phyloP scores from a whole-genome alignment of 1,284 basidiomycete genomes.

The Rhodotorula mucilaginosa region DNA sequence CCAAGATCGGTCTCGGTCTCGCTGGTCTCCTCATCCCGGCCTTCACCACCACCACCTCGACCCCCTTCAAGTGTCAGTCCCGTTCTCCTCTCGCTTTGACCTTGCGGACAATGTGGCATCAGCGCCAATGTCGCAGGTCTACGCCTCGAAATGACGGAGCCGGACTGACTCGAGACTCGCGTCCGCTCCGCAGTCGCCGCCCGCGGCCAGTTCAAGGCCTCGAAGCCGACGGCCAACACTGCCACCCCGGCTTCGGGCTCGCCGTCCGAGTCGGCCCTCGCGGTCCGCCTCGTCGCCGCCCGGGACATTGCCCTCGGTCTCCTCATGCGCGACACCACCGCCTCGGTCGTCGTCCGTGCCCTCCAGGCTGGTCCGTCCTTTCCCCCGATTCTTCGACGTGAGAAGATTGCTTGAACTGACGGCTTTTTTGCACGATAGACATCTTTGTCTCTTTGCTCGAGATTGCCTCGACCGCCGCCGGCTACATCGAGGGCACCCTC shows the following conservation, averaged over 20 bases:
- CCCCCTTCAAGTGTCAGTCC: conserved; percentile 22
- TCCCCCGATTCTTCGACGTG: background rate
- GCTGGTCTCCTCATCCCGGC: conserved; percentile 33
- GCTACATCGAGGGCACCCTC: conserved; percentile 41
- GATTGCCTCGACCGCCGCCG: conserved; percentile 27
- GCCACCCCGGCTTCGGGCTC: conserved; percentile 16
- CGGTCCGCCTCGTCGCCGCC: conserved; percentile 35
- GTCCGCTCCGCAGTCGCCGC: background rate
- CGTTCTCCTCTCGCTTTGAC: too few species aligned
- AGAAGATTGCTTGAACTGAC: background rate
- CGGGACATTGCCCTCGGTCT: conserved; percentile 39
- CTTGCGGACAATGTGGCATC: background rate
- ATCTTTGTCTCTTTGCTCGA: conserved; percentile 26
- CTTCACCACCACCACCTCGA: conserved; percentile 22
- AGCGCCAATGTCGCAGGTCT: background rate
- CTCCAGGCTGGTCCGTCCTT: conserved; percentile 29
- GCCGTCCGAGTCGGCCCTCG: conserved; percentile 24
- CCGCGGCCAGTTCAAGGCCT: conserved; percentile 14
- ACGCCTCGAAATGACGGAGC: background rate
- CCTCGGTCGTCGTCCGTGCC: conserved; percentile 41
- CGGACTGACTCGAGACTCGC: background rate
- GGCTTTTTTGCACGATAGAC: conserved; percentile 6
- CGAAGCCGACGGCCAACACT: conserved; percentile 32
- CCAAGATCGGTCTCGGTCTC: conserved; percentile 18
- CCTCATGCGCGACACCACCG: conserved; percentile 40